Evolutionary conservation across 106 monocot species (phyloP).

Genomic region (Phalaenopsis aphrodite): DNA sequence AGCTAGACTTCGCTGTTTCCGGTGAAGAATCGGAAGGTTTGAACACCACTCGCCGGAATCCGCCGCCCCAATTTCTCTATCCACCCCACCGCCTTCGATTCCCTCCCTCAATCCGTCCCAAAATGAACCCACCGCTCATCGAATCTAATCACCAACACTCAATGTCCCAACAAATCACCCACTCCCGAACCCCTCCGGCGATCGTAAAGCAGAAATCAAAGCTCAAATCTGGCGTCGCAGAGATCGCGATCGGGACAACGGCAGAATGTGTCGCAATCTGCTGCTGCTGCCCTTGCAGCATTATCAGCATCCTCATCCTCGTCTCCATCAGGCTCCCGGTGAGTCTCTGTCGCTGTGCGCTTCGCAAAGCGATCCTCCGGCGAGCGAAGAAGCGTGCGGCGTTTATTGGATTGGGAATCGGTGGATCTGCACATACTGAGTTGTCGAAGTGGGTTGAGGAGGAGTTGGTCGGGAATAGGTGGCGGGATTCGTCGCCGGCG

Average conservation of each 20-base stretch:
- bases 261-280: slow-evolving; percentile 17
- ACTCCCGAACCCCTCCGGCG: not conserved
- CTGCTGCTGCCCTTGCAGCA: slow-evolving; percentile 19
- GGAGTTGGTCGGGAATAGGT: not conserved
- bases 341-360: slow-evolving; percentile 5
- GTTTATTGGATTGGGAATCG: too few species aligned
- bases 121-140: not conserved
- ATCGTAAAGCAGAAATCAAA: not conserved
- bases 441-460: not conserved
- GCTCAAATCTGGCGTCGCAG: not conserved
- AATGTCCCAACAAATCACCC: not conserved
- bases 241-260: slow-evolving; percentile 5
- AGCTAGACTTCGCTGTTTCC: not conserved
- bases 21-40: not conserved
- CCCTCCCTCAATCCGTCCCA: not conserved
- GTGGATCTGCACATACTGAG: not conserved
- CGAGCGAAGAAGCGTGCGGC: slow-evolving; percentile 5
- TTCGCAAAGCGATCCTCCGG: not conserved
- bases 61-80: too few species aligned
- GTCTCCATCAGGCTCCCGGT: slow-evolving; percentile 8
- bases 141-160: not conserved
- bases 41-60: not conserved
- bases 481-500: too few species aligned
- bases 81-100: too few species aligned
- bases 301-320: slow-evolving; percentile 7